These are phyloP conservation scores for Trichomonascaceae sp. DNA, from an alignment of 1,139 yeast genomes.

Conservation along the genomic window DNA sequence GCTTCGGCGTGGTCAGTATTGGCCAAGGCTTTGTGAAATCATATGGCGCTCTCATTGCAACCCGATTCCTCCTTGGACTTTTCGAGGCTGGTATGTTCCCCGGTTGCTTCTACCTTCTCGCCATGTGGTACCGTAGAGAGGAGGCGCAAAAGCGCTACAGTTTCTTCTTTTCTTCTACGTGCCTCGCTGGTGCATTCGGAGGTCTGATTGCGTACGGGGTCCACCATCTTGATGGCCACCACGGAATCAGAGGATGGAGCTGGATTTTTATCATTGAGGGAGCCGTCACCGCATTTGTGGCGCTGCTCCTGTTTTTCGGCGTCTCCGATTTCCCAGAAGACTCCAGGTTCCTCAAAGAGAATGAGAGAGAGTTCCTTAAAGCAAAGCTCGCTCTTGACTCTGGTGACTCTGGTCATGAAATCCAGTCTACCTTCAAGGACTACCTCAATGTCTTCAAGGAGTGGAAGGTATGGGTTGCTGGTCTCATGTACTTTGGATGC, in stretches of 20 bases:
- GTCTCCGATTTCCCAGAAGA: slow-evolving; percentile 69
- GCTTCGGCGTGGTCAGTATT: slow-evolving; percentile 51
- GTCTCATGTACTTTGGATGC: slow-evolving; percentile 47
- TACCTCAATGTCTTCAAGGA: slow-evolving; percentile 24
- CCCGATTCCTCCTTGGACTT: slow-evolving; percentile 51
- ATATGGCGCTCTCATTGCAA: slow-evolving; percentile 45
- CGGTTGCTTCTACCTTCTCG: slow-evolving; percentile 53
- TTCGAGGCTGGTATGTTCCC: slow-evolving; percentile 65
- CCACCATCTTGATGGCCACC: slow-evolving; percentile 35
- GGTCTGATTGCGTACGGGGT: slow-evolving; percentile 62
- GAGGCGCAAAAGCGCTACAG: slow-evolving; percentile 62
- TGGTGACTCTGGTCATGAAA: slow-evolving; percentile 30
- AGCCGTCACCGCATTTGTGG: slow-evolving; percentile 49
- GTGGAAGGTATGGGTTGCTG: slow-evolving; percentile 40
- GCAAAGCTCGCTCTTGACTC: slow-evolving; percentile 32
- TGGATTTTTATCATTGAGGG: slow-evolving; percentile 71
- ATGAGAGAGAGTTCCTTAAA: slow-evolving; percentile 30
- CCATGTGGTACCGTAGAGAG: slow-evolving; percentile 38
- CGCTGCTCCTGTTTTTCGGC: slow-evolving; percentile 46
- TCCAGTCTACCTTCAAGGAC: slow-evolving; percentile 20
- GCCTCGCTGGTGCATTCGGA: slow-evolving; percentile 71
- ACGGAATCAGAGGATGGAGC: slow-evolving; percentile 48
- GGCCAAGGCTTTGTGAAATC: slow-evolving; percentile 52
- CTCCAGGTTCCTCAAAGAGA: slow-evolving; percentile 32
- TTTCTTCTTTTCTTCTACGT: slow-evolving; percentile 54